Evolutionary conservation across 2,329 filamentous ascomycete species (phyloP).

Genomic region (Talaromyces amestolkiae): DNA sequence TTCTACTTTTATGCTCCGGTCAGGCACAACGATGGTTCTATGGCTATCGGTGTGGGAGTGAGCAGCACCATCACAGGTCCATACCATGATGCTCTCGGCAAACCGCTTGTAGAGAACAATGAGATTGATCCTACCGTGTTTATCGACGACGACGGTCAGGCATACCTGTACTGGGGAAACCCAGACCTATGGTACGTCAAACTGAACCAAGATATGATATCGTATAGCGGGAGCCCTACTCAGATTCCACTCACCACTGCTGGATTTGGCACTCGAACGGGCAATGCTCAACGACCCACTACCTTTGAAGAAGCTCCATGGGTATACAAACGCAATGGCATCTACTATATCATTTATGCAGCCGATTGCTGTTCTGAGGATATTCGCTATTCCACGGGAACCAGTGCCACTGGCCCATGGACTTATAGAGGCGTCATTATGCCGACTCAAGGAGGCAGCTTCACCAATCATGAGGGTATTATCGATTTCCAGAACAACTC

Average conservation of each 20-base stretch:
- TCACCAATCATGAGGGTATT: constrained; percentile 7
- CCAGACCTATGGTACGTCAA: constrained; percentile 6
- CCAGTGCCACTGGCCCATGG: neutral
- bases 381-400: constrained; percentile 6
- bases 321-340: constrained; percentile 6
- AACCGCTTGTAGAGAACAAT: constrained; percentile 1
- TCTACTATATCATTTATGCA: constrained; percentile 1
- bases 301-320: constrained; percentile 7
- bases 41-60: constrained; percentile 1
- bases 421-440: constrained; percentile 1
- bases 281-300: neutral
- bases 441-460: neutral
- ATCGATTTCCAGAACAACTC: constrained; percentile 4
- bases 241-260: constrained; percentile 8
- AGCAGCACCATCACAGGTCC: neutral
- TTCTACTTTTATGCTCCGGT: constrained; percentile 6
- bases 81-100: neutral
- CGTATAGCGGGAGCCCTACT: neutral
- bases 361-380: constrained; percentile 6
- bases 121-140: constrained; percentile 4
- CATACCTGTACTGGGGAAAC: constrained; percentile 6
- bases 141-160: neutral
- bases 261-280: constrained; percentile 4
- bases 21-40: neutral
- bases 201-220: constrained; percentile 1